These are phyloP conservation scores for Radiomyces spectabilis DNA, from an alignment of 192 early-diverging fungal genomes.

Conservation along the genomic window DNA sequence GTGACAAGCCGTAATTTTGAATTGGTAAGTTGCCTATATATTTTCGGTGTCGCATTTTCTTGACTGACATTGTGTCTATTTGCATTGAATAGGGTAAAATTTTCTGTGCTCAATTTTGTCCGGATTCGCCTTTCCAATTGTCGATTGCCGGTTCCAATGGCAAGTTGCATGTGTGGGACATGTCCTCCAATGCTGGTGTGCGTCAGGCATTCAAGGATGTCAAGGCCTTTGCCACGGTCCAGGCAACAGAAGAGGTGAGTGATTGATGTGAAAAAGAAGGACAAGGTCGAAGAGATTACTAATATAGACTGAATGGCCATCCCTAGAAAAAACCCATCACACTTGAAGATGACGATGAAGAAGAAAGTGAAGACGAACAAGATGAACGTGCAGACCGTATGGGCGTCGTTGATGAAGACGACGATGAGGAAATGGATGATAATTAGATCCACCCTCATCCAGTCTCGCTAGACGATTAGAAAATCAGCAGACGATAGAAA, in stretches of 20 bases:
- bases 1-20: constrained; percentile 82
- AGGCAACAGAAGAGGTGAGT: constrained; percentile 39
- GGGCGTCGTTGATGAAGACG: constrained; percentile 25
- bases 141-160: constrained; percentile 86
- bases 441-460: too few relatives aligned
- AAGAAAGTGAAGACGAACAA: constrained; percentile 31
- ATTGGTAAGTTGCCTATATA: too few relatives aligned
- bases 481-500: too few relatives aligned
- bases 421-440: constrained; percentile 32
- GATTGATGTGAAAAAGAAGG: too few relatives aligned
- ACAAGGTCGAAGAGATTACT: too few relatives aligned
- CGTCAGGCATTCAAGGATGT: constrained; percentile 52
- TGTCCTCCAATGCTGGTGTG: constrained; percentile 81
- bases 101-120: constrained; percentile 82
- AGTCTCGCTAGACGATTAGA: too few relatives aligned
- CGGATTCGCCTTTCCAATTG: constrained; percentile 85
- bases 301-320: too few relatives aligned
- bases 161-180: constrained; percentile 89
- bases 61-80: too few relatives aligned
- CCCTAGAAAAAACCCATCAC: constrained; percentile 42
- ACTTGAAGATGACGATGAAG: constrained; percentile 36
- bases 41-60: too few relatives aligned
- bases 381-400: constrained; percentile 26
- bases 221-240: constrained; percentile 1
- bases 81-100: constrained; percentile 75